Evolutionary conservation across 2,329 filamentous ascomycete genomes (phyloP).

Genomic region (Plectosphaerella sp.): DNA sequence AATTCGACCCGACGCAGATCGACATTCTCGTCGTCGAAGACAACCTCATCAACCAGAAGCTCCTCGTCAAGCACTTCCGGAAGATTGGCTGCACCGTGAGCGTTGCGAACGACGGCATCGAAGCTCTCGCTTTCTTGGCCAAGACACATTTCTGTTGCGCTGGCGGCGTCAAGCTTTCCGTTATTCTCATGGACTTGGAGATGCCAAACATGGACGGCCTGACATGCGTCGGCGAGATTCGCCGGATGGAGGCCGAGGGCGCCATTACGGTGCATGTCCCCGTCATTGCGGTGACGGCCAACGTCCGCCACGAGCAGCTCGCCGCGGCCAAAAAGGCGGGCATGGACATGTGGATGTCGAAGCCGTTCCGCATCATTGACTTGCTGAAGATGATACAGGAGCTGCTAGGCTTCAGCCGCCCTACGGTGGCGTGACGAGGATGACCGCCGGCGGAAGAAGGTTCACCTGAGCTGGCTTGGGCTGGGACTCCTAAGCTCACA

Average conservation of each 20-base stretch:
- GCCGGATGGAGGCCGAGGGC: constrained; percentile 29
- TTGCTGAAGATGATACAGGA: constrained; percentile 34
- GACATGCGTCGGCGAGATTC: constrained; percentile 33
- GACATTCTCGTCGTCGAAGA: constrained; percentile 63
- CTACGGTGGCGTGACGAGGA: background rate
- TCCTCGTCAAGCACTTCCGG: constrained; percentile 58
- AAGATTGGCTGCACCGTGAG: constrained; percentile 56
- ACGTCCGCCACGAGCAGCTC: constrained; percentile 36
- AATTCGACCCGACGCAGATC: constrained; percentile 40
- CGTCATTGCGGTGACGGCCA: constrained; percentile 43
- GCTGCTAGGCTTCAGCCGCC: constrained; percentile 10
- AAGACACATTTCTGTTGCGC: constrained; percentile 22
- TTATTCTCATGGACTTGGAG: constrained; percentile 42
- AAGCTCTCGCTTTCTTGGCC: constrained; percentile 40
- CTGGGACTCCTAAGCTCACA: too few species aligned
- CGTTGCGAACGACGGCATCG: constrained; percentile 58
- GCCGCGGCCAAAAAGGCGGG: constrained; percentile 27
- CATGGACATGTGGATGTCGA: constrained; percentile 51
- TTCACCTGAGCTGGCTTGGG: too few species aligned
- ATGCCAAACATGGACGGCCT: constrained; percentile 46
- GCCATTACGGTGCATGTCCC: constrained; percentile 28
- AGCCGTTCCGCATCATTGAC: constrained; percentile 50
- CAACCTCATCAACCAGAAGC: constrained; percentile 65
- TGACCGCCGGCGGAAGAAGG: too few species aligned
- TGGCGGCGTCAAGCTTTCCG: constrained; percentile 22